Evolutionary conservation across 2,329 filamentous ascomycete genomes (phyloP), one percentile per base, ranked within the genome.

Genomic region (Aspergillus novofumigatus): DNA sequence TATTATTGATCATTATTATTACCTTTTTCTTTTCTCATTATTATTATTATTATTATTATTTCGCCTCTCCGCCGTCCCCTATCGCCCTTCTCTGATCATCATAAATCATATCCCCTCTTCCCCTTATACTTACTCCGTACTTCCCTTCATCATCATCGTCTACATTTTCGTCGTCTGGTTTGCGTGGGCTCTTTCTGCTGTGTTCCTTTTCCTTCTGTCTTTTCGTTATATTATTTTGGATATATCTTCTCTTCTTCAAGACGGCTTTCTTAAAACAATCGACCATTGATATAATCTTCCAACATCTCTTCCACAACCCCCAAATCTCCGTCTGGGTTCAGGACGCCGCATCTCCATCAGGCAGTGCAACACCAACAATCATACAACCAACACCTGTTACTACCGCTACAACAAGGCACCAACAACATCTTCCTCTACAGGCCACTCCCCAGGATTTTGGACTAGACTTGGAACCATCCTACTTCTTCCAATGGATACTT

Each of bases 401-500:
- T 2, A 49, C 41, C 23, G 41, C 17, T 8, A 47, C 11, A 38
- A 38, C 50, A 51, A 53, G 8, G 20, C 42, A 45, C 21, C 42
- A 20, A 20, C 42, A 45, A 45, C 10, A 2, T 10, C n/a, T 23
- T 45, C 28, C 21, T 48, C 38, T 42, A 49, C 54, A 56, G 59
- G 61, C 35, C 53, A 62, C 51, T 52, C 58, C 53, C 49, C 54
- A 56, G 62, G 60, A 60, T 53, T 53, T 38, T 58, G 54, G 49
- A 56, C 58, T 45, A 45, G 17, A 45, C 21, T 45, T 45, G 42
- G 42, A 45, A 52, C 49, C 41, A 32, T 53, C 28, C 25, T 54
- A 54, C 56, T 55, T 62, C 59, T 55, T 60, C 63, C 62, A 55
- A 65, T 65, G 63, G 63, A 59, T 65, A 58, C 62, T 49, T 64